Evolutionary conservation across 352 stramenopile genomes (phyloP).

Genomic region (Stephanocyclus meneghinianus): DNA sequence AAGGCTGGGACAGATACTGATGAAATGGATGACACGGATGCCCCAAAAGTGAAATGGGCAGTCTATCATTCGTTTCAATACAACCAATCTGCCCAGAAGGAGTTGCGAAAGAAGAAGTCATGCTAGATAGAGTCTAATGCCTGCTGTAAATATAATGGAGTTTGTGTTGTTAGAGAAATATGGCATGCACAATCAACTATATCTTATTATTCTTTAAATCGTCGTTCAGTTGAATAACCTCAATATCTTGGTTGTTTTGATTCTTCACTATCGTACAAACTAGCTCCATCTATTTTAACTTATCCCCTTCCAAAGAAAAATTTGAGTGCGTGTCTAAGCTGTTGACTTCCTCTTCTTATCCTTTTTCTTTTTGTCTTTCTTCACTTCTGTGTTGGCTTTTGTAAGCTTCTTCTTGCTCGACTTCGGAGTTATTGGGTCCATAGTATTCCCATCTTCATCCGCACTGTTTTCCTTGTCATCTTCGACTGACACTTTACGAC

Average conservation of each 20-base stretch:
- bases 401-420: neutral
- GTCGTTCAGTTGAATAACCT: too few species aligned
- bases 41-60: slow-evolving; percentile 39
- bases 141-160: too few species aligned
- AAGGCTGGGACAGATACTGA: neutral
- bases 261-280: too few species aligned
- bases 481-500: slow-evolving; percentile 4
- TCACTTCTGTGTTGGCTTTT: slow-evolving; percentile 23
- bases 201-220: too few species aligned
- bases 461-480: slow-evolving; percentile 17
- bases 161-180: neutral
- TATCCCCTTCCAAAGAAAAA: neutral
- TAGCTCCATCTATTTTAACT: neutral
- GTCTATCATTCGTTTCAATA: slow-evolving; percentile 53
- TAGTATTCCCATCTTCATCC: neutral
- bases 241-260: too few species aligned
- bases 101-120: slow-evolving; percentile 45
- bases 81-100: slow-evolving; percentile 15
- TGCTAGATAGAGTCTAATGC: slow-evolving; percentile 18
- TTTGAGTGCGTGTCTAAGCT: neutral
- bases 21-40: slow-evolving; percentile 5
- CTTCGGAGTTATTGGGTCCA: neutral
- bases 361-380: slow-evolving; percentile 34
- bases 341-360: slow-evolving; percentile 27
- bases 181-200: too few species aligned